phyloP scores from a whole-genome alignment of 78 protist genomes.

The Salpingoeca rosetta region DNA sequence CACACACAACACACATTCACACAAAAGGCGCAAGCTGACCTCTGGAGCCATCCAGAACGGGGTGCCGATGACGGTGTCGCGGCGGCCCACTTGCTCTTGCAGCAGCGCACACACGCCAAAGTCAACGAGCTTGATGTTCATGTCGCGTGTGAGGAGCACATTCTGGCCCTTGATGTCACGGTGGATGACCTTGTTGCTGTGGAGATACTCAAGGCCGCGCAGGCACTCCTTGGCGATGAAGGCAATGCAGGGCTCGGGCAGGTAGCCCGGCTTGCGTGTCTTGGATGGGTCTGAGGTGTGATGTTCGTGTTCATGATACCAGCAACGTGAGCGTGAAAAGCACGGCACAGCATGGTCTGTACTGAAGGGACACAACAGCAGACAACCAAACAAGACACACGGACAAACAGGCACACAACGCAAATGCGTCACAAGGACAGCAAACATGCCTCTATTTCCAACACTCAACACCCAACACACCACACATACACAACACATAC shows the following conservation, averaged over 20 bases:
- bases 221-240: constrained; percentile 27
- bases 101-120: constrained; percentile 29
- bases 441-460: too few relatives aligned
- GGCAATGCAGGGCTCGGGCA: constrained; percentile 47
- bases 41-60: constrained; percentile 57
- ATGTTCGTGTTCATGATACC: constrained; percentile 69
- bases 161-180: constrained; percentile 74
- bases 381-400: too few relatives aligned
- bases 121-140: constrained; percentile 27
- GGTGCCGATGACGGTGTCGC: constrained; percentile 40
- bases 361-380: neutral
- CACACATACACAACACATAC: too few relatives aligned
- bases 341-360: too few relatives aligned
- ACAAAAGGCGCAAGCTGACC: constrained; percentile 12
- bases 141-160: constrained; percentile 37
- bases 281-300: constrained; percentile 51
- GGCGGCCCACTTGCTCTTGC: neutral
- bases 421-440: too few relatives aligned
- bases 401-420: too few relatives aligned
- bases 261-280: constrained; percentile 28
- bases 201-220: constrained; percentile 62
- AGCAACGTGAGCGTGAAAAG: too few relatives aligned
- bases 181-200: constrained; percentile 54
- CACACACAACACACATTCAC: too few relatives aligned
- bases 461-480: too few relatives aligned